Conservation (phyloP, 148 eudicot species). For the Rhododendron mucronatum region DNA sequence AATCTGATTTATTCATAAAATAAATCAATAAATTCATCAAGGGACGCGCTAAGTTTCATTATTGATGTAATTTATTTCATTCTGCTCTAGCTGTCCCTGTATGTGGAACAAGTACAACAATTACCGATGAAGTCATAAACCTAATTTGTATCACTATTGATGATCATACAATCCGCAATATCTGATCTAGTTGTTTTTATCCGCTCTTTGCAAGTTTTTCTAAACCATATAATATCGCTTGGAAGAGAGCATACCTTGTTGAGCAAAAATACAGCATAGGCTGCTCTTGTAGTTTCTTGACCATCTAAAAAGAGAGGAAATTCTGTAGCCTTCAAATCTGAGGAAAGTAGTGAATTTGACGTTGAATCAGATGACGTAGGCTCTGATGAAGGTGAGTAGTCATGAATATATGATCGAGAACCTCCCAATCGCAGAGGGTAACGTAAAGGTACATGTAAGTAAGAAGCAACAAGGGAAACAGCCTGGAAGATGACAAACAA, state of each 20-base stretch:
- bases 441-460: slow-evolving; percentile 78
- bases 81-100: neutral
- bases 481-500: slow-evolving; percentile 47
- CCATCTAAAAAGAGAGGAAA: slow-evolving; percentile 93
- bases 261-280: slow-evolving; percentile 89
- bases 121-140: neutral
- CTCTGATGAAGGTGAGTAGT: slow-evolving; percentile 64
- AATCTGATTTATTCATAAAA: neutral
- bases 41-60: neutral
- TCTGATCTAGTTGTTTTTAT: neutral
- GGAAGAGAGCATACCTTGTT: slow-evolving; percentile 63
- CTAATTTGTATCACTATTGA: neutral
- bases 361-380: slow-evolving; percentile 41
- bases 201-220: neutral
- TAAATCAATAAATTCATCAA: neutral
- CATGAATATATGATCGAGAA: slow-evolving; percentile 81
- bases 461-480: slow-evolving; percentile 71
- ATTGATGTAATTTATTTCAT: neutral
- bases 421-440: slow-evolving; percentile 87
- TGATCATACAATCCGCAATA: neutral
- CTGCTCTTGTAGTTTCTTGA: slow-evolving; percentile 93
- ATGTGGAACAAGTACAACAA: neutral
- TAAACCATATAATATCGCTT: neutral
- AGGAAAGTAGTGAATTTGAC: slow-evolving; percentile 29
- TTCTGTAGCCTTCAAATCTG: slow-evolving; percentile 57